A percentile compares a stretch with the other conserved stretches of the same genome.
These are phyloP conservation scores for Hydrangea macrophylla DNA, from an alignment of 148 eudicot species.

Conservation along the genomic window DNA sequence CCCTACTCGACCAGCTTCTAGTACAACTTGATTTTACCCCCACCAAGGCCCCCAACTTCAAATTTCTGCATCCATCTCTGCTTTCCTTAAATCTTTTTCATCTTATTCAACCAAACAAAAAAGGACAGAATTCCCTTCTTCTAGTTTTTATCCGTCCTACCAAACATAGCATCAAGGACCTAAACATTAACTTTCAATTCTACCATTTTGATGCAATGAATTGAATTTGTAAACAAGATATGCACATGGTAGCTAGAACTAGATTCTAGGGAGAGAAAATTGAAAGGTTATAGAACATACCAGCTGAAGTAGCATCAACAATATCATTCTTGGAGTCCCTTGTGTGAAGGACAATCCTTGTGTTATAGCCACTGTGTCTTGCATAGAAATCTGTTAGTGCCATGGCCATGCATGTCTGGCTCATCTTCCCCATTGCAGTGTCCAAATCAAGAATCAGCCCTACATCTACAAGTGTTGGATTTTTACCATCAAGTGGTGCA, in stretches of 20 bases:
- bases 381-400: constrained; percentile 56
- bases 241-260: not conserved
- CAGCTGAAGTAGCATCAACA: constrained; percentile 44
- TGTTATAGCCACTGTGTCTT: constrained; percentile 23
- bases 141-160: no score
- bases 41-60: no score
- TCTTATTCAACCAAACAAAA: no score
- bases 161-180: no score
- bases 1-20: no score
- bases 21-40: no score
- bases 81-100: no score
- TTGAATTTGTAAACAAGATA: not conserved
- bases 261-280: not conserved
- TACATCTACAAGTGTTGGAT: constrained; percentile 29
- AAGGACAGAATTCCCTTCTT: no score
- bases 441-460: constrained; percentile 47
- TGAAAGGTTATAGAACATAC: constrained; percentile 12
- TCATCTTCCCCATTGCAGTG: constrained; percentile 33
- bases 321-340: constrained; percentile 39
- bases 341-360: constrained; percentile 36
- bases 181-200: not conserved
- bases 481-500: constrained; percentile 6
- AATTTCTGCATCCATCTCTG: no score
- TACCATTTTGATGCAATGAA: not conserved
- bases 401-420: constrained; percentile 43